Evolutionary conservation across 2,329 filamentous ascomycete species (phyloP).

Genomic region (Leptographium wingfieldii): DNA sequence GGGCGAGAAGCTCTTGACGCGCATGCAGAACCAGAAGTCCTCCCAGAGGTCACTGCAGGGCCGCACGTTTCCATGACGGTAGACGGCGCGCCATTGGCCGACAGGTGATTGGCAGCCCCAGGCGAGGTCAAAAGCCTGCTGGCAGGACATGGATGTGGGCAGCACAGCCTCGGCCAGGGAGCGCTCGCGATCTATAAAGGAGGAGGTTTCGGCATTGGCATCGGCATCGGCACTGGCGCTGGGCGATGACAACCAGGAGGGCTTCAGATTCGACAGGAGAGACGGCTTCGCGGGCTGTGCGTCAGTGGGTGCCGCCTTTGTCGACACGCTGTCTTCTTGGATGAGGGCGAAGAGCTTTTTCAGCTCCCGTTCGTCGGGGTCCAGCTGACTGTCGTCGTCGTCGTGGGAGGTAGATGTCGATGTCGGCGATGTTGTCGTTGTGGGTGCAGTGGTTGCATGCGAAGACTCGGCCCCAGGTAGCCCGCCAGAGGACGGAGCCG

Average conservation of each 20-base stretch:
- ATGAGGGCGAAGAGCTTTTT: conserved; percentile 40
- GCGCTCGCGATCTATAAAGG: conserved; percentile 10
- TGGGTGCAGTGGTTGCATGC: neutral
- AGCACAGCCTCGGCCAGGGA: conserved; percentile 55
- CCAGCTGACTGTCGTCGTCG: neutral
- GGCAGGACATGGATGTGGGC: conserved; percentile 76
- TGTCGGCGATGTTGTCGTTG: neutral
- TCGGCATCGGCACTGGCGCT: neutral
- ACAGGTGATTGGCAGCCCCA: conserved; percentile 90
- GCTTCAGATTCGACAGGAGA: neutral
- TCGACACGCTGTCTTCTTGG: conserved; percentile 17
- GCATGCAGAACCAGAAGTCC: conserved; percentile 98
- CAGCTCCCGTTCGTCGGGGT: conserved; percentile 28
- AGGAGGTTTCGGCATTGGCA: conserved; percentile 10
- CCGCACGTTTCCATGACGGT: conserved; percentile 68
- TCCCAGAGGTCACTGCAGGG: conserved; percentile 77
- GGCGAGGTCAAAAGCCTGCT: conserved; percentile 78
- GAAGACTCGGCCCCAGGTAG: neutral
- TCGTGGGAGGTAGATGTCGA: neutral
- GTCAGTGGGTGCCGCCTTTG: neutral
- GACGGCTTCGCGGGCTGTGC: neutral
- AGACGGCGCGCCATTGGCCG: conserved; percentile 84
- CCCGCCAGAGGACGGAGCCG: conserved; percentile 15
- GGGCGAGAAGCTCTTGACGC: conserved; percentile 51
- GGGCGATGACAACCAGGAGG: neutral